Conservation (phyloP, 345 rosid genomes). For the Eucalyptus marginata region DNA sequence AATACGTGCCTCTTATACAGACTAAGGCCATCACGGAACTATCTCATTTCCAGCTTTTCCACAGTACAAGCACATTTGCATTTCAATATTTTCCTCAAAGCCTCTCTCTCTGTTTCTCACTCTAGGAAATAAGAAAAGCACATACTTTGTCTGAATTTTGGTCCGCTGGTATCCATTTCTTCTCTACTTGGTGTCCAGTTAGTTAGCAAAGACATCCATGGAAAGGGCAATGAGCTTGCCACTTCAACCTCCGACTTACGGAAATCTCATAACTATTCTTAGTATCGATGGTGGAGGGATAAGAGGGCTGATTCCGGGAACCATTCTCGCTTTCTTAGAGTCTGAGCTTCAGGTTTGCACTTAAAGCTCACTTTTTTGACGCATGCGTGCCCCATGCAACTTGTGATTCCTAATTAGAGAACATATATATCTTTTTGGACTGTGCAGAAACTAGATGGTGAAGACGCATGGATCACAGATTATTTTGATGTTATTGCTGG, state of each 20-base stretch:
- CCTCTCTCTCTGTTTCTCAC: background rate
- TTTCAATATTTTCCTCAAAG: background rate
- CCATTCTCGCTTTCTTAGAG: constrained; percentile 15
- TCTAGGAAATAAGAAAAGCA: background rate
- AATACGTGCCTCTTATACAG: background rate
- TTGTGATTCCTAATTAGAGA: background rate
- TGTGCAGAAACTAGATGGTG: constrained; percentile 36
- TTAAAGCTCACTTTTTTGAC: background rate
- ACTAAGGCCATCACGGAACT: background rate
- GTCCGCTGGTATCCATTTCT: background rate
- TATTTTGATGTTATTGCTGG: constrained; percentile 44
- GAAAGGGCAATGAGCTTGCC: background rate
- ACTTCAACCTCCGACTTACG: constrained; percentile 9
- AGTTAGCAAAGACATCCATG: background rate
- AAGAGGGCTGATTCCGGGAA: constrained; percentile 30
- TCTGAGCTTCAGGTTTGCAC: constrained; percentile 16
- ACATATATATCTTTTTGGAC: background rate
- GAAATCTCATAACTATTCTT: constrained; percentile 21
- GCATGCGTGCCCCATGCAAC: background rate
- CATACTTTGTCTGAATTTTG: background rate
- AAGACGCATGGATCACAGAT: constrained; percentile 38
- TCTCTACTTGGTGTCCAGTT: background rate
- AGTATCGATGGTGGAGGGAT: constrained; percentile 46
- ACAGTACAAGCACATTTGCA: background rate
- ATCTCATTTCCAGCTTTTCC: background rate